Evolutionary conservation across 495 filamentous ascomycete species (phyloP).

Genomic region (Hyaloscypha variabilis): DNA sequence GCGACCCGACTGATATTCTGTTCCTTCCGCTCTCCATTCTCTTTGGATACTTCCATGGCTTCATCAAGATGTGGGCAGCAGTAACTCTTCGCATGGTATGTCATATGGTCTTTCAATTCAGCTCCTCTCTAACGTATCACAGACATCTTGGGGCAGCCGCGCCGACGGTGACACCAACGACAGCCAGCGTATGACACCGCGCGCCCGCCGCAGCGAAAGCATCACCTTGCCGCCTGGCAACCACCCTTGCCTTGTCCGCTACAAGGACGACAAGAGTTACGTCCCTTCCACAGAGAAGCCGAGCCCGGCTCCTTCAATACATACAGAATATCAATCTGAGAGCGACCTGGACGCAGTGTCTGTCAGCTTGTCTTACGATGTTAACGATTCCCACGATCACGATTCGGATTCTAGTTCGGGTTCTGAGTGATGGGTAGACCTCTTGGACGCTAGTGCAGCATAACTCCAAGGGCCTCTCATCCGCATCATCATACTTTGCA

Average conservation of each 20-base stretch:
- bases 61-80: constrained; percentile 76
- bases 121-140: constrained; percentile 14
- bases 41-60: constrained; percentile 77
- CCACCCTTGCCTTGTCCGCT: constrained; percentile 31
- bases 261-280: constrained; percentile 28
- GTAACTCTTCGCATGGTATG: constrained; percentile 71
- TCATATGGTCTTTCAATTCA: constrained; percentile 14
- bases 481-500: constrained; percentile 1
- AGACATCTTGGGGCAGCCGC: constrained; percentile 73
- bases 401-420: constrained; percentile 15
- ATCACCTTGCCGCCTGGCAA: constrained; percentile 46
- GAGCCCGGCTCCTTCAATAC: not conserved
- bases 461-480: constrained; percentile 20
- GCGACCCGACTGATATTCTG: constrained; percentile 68
- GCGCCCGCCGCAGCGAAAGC: constrained; percentile 48
- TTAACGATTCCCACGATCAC: constrained; percentile 21
- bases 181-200: constrained; percentile 53
- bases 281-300: not conserved
- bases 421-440: constrained; percentile 22
- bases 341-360: constrained; percentile 14
- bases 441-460: constrained; percentile 35
- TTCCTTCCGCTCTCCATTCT: constrained; percentile 73
- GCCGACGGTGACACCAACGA: constrained; percentile 68
- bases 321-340: constrained; percentile 15
- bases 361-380: constrained; percentile 23